Conservation (phyloP, 164 flowering plant species). For the Amborella trichopoda region DNA sequence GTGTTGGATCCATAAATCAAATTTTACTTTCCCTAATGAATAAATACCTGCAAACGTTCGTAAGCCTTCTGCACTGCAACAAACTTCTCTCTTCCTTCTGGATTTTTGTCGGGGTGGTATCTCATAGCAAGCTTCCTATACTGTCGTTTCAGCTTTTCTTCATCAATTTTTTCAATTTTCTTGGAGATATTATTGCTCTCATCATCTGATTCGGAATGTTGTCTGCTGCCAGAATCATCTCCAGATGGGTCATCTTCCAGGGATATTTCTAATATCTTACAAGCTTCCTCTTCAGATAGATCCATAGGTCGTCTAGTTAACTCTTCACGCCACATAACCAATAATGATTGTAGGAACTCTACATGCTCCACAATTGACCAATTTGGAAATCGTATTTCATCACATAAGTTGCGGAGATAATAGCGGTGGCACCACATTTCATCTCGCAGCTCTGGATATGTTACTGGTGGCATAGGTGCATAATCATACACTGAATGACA, state of each 20-base stretch:
- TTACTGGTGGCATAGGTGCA: conserved; percentile 99
- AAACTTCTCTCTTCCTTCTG: conserved; percentile 97
- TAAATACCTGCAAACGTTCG: conserved; percentile 90
- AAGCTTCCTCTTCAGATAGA: conserved; percentile 99
- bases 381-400: conserved; percentile 93
- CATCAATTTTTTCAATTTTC: conserved; percentile 87
- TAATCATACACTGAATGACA: conserved; percentile 94
- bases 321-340: conserved; percentile 99
- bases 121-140: conserved; percentile 97
- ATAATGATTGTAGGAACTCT: conserved; percentile 86
- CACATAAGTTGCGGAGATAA: conserved; percentile 92
- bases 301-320: conserved; percentile 97
- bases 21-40: too few relatives aligned
- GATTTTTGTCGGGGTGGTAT: conserved; percentile 98
- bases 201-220: conserved; percentile 28
- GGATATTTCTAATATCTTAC: conserved; percentile 84
- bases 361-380: conserved; percentile 99
- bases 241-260: conserved; percentile 51
- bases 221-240: conserved; percentile 23
- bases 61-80: conserved; percentile 98
- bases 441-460: conserved; percentile 93
- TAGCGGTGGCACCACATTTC: conserved; percentile 99
- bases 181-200: conserved; percentile 47
- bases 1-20: too few relatives aligned
- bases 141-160: conserved; percentile 95